Evolutionary conservation across 2,329 filamentous ascomycete species (phyloP).

Genomic region (Aspergillus cejpii): DNA sequence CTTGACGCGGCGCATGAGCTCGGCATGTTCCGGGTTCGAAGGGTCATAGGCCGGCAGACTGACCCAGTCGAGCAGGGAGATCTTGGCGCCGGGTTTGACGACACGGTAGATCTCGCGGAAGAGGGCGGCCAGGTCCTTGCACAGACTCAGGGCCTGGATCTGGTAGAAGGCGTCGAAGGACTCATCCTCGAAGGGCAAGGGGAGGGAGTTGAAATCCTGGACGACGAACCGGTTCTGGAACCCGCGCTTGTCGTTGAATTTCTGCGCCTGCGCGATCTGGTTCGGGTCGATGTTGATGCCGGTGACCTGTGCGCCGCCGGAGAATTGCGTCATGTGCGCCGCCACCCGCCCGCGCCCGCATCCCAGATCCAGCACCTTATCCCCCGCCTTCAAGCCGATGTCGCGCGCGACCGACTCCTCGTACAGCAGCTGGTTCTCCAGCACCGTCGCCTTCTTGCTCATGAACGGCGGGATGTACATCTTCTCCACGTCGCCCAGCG

Average conservation of each 20-base stretch:
- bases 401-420: conserved; percentile 47
- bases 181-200: conserved; percentile 46
- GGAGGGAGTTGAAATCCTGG: conserved; percentile 49
- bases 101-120: conserved; percentile 48
- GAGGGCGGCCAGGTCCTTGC: conserved; percentile 44
- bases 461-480: conserved; percentile 54
- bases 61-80: conserved; percentile 50
- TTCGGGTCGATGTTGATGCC: conserved; percentile 52
- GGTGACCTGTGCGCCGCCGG: conserved; percentile 45
- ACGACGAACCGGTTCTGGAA: conserved; percentile 46
- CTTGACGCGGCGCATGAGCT: conserved; percentile 51
- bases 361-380: conserved; percentile 48
- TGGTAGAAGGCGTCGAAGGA: conserved; percentile 51
- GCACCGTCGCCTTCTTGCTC: conserved; percentile 45
- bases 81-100: conserved; percentile 46
- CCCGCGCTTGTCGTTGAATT: conserved; percentile 42
- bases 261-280: conserved; percentile 44
- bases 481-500: conserved; percentile 52
- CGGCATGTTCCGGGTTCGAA: conserved; percentile 43
- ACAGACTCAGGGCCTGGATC: conserved; percentile 53
- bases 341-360: conserved; percentile 50
- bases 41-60: conserved; percentile 47
- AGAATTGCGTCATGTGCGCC: conserved; percentile 48
- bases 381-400: conserved; percentile 42
- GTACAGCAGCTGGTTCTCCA: conserved; percentile 50